A percentile compares a stretch with the other conserved stretches of the same genome.
Evolutionary conservation across 768 basidiomycete genomes (phyloP).

Genomic region (Candolleomyces aberdarensis): DNA sequence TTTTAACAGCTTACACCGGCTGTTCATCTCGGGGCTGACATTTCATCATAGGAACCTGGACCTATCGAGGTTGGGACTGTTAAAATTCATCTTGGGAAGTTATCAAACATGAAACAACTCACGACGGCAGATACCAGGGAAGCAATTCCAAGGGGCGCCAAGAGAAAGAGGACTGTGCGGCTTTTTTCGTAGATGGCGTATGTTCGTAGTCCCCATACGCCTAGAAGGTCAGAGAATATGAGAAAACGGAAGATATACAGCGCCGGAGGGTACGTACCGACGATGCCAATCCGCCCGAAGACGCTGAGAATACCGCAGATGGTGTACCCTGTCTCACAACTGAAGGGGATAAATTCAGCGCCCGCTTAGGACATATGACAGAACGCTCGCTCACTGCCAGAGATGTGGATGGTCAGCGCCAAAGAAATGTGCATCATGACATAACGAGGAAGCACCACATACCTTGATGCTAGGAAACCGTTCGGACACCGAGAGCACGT

Average conservation of each 20-base stretch:
- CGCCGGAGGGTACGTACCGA: background rate
- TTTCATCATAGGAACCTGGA: background rate
- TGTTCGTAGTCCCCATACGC: background rate
- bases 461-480: background rate
- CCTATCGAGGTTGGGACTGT: background rate
- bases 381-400: background rate
- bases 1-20: too few relatives aligned
- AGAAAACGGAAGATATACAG: background rate
- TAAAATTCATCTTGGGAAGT: background rate
- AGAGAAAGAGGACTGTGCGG: background rate
- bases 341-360: background rate
- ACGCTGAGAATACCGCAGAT: slow-evolving; percentile 4
- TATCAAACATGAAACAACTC: background rate
- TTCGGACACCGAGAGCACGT: background rate
- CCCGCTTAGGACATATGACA: background rate
- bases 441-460: background rate
- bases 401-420: background rate
- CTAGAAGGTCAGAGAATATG: background rate
- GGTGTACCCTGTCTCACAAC: slow-evolving; percentile 4
- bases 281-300: slow-evolving; percentile 3
- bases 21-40: background rate
- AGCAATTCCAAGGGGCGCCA: background rate
- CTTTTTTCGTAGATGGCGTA: background rate
- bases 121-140: background rate
- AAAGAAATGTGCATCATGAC: background rate